Conservation (phyloP, 768 basidiomycete species). For the Coprinopsis strossmayeri region DNA sequence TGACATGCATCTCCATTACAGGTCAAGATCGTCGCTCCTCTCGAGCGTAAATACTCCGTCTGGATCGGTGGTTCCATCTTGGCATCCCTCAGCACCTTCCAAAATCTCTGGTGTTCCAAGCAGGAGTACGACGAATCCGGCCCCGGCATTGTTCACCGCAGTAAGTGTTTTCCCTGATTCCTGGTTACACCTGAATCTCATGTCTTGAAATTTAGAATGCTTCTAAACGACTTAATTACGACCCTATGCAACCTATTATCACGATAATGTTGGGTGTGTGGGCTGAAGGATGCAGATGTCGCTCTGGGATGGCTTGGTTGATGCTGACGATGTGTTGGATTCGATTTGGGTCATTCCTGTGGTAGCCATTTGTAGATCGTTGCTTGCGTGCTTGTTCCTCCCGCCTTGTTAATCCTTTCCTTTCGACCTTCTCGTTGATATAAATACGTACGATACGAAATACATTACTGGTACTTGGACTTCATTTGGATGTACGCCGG, state of each 20-base stretch:
- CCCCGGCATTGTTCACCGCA: constrained; percentile 76
- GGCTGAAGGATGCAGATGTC: background rate
- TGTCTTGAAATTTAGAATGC: constrained; percentile 20
- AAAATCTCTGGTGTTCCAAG: constrained; percentile 92
- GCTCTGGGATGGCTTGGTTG: background rate
- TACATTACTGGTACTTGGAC: background rate
- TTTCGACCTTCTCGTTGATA: background rate
- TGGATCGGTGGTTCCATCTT: constrained; percentile 89
- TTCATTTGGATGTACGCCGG: background rate
- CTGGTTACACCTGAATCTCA: constrained; percentile 1
- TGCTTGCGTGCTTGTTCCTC: background rate
- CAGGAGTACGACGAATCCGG: constrained; percentile 89
- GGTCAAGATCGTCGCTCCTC: constrained; percentile 91
- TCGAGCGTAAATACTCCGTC: constrained; percentile 93
- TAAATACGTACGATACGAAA: background rate
- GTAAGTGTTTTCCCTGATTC: constrained; percentile 29
- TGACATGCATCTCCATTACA: constrained; percentile 16
- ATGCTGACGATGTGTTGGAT: background rate
- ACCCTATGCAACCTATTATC: constrained; percentile 4
- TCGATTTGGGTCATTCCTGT: background rate
- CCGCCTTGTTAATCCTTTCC: too few species aligned
- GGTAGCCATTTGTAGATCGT: background rate
- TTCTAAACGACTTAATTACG: constrained; percentile 22
- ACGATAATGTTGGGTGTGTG: constrained; percentile 3
- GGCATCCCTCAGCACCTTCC: constrained; percentile 91